Evolutionary conservation across 306 rosid species (phyloP), one percentile per base, ranked within the genome.

Genomic region (Calophaca sinica): DNA sequence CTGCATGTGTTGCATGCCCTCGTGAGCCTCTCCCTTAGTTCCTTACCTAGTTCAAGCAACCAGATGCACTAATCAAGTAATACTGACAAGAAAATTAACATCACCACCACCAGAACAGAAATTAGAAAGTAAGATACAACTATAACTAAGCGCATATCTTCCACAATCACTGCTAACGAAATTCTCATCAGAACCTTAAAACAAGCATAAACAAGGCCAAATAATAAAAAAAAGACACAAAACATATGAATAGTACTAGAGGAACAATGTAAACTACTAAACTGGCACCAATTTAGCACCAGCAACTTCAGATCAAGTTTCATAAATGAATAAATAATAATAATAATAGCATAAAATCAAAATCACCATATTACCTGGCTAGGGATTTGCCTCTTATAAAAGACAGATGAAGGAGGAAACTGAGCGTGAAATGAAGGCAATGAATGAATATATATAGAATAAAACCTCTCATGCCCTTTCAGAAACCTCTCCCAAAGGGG

Each of bases 401-500:
- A 96, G 36, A 79, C 87, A 1, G 99, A 96, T 2, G 89, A 81
- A 60, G 84, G 41, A 32, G 82, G 79, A 60, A 92, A 90, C 5
- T 81, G 73, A 62, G 98, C 84, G 10, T 72, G 80, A 80, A 79
- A 92, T 3, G 98, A 86, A 1, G 98, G 99, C 81, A 87, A 44
- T 1, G 99, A 85, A 88, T 96, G 99, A 84, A 96, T 33, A 72
- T 96, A 96, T 58, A 96, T 55, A 2, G 96, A 90, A 80, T 75
- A 92, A 39, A 53, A 65, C 48, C 78, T 81, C 52, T 90, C 86
- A 26, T 92, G 93, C 2, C 97, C 98, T 71, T 84, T 81, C 33
- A 96, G 66, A 90, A 96, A 96, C 84, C 88, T 96, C 89, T 96
- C 98, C 99, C 98, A 96, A 48, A 96, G 89, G 4, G 93, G 96